Base-by-base conservation (phyloP, 1,284 basidiomycete species). In the Phellinidium pouzarii region DNA sequence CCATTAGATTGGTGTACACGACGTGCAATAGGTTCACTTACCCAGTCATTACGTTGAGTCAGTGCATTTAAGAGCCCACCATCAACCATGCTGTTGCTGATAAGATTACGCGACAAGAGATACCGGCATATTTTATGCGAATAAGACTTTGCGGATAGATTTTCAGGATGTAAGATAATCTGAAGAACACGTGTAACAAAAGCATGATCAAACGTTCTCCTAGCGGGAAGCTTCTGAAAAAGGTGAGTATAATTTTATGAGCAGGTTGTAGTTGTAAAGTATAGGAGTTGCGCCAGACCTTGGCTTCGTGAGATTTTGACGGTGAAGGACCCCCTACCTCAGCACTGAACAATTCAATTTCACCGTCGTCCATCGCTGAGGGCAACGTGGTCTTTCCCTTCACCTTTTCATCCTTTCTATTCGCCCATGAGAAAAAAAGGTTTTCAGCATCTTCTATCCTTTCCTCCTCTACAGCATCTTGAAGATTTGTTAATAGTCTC, bases 41-140 rank as follows among this genome's bases (percentile, higher is more conserved):
- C 86, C 86, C 85, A 88, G 60, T 88, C 87, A 43, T 72, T 69
- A 52, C 71, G 74, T 49, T 70, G 62, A 41, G 71, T 67, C 36
- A 89, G 64, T 4, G 69, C 70, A 9, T 68, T 67, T 26, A 88
- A 59, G 14, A 88, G 62, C 2, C 79, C 80, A 19, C 73, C 75
- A 1, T 76, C 68, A 11, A 86, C 60, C 81, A 87, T 85, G 25
- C 68, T 72, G 29, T 76, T 71, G 52, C 74, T 80, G 14, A 87
- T 75, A 3, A 75, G 68, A 2, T 72, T 66, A 50, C 67, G 70
- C 61, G 77, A 70, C 3, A 89, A 66, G 22, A 88, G 69, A 62
- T 73, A 71, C 31, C 69, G 68, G n/a, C 79, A 66, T 36, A 83
- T 71, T 53, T 80, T 76, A 0, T 74, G 67, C 2, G 80, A 73